Base-by-base conservation (phyloP, 1,139 yeast genomes). In the Hemisphaericaspora xylanilytica region DNA sequence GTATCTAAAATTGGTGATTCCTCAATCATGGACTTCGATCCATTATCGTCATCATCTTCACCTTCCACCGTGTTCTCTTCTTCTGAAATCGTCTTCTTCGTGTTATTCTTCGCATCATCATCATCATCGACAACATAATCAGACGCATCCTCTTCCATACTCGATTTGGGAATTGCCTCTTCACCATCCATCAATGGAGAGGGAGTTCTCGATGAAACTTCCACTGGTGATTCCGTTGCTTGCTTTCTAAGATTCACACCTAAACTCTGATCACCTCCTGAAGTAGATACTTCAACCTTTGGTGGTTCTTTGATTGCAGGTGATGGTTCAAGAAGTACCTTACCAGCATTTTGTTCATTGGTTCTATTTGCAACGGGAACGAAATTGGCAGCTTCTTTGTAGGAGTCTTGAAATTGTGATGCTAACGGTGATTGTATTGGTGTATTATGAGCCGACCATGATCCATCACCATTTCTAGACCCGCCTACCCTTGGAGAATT, bases 1-100 rank as follows among this genome's bases (percentile, higher is more conserved):
- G 49, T 45, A 18, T 52, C 56, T 36, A 61, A 50, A 10, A 60
- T 58, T 7, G 62, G 63, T 3, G 63, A 55, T 6, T 46, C 36
- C 26, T 50, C 51, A 18, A 49, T 42, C 3, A 43, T 33, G 17
- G n/a, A n/a, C n/a, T 35, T 33, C 5, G 28, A 17, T 1, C 30
- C 31, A 21, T 32, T 32, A 15, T 30, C 25, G 18, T 31, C 29
- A 12, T 21, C 36, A 16, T 29, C 20, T 16, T 35, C 30, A 16
- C 25, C 20, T n/a, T 37, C 32, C 8, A 33, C 29, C 17, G 7
- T 28, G 32, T 17, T 28, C 11, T 25, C 36, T 28, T 20, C 20
- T 22, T n/a, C 17, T 9, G n/a, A n/a, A n/a, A n/a, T n/a, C n/a
- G n/a, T n/a, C n/a, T n/a, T n/a, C n/a, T n/a, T n/a, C n/a, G n/a